Base-by-base conservation (phyloP, 805 yeast species). In the Zygoascus tannicola region DNA sequence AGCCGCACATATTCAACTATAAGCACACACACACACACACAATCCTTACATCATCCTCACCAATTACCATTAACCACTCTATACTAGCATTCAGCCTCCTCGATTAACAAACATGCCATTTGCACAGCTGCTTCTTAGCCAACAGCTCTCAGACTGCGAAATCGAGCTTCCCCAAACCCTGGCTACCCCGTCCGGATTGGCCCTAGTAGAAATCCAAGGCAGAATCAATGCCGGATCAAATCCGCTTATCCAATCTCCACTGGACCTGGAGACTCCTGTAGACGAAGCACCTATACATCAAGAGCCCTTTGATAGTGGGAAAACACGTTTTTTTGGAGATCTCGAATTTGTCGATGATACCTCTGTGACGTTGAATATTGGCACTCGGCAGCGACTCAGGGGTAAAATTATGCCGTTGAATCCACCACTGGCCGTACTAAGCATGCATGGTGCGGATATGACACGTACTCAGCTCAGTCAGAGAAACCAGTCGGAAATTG, bases 181-280 rank as follows among this genome's bases (percentile, higher is more conserved):
- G 4, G 46, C 42, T n/a, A 53, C 57, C 2, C 52, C 54, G 12
- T 52, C 57, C 5, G 57, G 57, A 3, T 32, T 46, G 2, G 54
- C 51, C 4, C 38, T 53, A 19, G 33, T 53, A 5, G 57, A 53
- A 35, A 49, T 53, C 32, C 57, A 53, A 32, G 57, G 57, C 5
- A 23, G 44, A 2, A 44, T 53, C n/a, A 45, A 53, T 28, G 51
- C 49, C 4, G 56, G 56, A 15, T 35, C 49, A 15, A 44, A 37
- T 10, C 47, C 54, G 10, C 42, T 53, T 20, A 47, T 47, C 8
- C 22, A 35, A 4, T 44, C 54, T 7, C 52, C 47, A 2, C 40
- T 51, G 10, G 49, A 44, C 32, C 38, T 49, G 18, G 32, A 28
- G 4, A 16, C 23, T n/a, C 20, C 22, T 15, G 26, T 28, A 5